These are phyloP conservation scores for Penicillium brasilianum DNA, from an alignment of 2,329 filamentous ascomycete genomes.

Conservation along the genomic window DNA sequence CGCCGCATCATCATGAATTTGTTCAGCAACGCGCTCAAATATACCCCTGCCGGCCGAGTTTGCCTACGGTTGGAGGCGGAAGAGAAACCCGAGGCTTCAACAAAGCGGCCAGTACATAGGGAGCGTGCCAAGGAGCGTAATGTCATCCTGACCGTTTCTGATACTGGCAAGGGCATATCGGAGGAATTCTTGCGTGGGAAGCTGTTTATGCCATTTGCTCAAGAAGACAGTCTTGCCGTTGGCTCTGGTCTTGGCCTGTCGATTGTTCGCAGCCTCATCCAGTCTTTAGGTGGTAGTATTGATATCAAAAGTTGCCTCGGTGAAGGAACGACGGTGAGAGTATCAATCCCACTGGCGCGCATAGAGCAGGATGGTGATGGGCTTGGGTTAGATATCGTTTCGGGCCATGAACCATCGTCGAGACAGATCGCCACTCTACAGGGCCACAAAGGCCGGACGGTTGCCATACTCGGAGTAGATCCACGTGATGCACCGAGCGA, in stretches of 20 bases:
- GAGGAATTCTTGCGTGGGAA: neutral
- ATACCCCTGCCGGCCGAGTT: constrained; percentile 34
- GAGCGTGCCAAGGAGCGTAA: neutral
- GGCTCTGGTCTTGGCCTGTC: constrained; percentile 67
- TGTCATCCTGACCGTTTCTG: constrained; percentile 1
- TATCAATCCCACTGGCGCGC: neutral
- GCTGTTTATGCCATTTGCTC: constrained; percentile 63
- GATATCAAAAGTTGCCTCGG: constrained; percentile 11
- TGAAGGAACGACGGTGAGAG: constrained; percentile 1
- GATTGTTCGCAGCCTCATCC: constrained; percentile 51
- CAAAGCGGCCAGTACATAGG: neutral
- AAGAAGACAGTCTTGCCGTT: constrained; percentile 62
- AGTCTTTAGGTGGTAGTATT: constrained; percentile 15
- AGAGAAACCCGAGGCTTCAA: neutral
- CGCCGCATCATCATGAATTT: constrained; percentile 41
- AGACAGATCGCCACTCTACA: neutral
- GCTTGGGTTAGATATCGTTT: neutral
- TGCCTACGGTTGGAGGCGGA: constrained; percentile 21
- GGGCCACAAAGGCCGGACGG: neutral
- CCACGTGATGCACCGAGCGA: neutral
- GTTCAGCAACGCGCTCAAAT: constrained; percentile 40
- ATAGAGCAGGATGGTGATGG: neutral
- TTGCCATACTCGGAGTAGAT: constrained; percentile 2
- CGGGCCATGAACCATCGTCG: neutral
- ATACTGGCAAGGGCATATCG: constrained; percentile 5